These are phyloP conservation scores for Podila epigama DNA, from an alignment of 192 early-diverging fungal species.

Conservation along the genomic window DNA sequence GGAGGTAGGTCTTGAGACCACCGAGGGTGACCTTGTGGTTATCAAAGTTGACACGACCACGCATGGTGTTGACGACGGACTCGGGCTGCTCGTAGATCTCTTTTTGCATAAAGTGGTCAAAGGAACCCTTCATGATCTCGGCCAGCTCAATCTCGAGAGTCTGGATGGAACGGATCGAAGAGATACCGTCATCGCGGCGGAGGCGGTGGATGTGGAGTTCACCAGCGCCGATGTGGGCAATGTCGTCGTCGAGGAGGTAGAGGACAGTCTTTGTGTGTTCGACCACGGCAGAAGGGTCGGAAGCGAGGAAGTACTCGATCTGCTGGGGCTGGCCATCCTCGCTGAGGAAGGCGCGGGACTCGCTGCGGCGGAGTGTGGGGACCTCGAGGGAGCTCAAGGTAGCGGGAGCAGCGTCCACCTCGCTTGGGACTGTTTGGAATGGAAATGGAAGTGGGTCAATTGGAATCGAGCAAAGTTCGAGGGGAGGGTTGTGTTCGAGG, in stretches of 20 bases:
- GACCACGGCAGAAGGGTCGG: conserved; percentile 96
- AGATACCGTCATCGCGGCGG: conserved; percentile 92
- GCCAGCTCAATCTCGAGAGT: conserved; percentile 98
- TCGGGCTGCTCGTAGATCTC: conserved; percentile 99
- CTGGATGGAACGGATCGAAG: conserved; percentile 94
- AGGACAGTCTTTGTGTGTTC: conserved; percentile 99
- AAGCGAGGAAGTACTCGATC: conserved; percentile 98
- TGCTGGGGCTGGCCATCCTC: conserved; percentile 95
- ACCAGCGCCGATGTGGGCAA: conserved; percentile 92
- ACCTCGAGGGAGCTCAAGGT: conserved; percentile 50
- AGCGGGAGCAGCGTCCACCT: conserved; percentile 49
- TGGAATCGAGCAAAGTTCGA: too few relatives aligned
- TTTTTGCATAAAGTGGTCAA: conserved; percentile 99
- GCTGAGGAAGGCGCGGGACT: conserved; percentile 94
- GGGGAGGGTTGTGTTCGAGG: too few relatives aligned
- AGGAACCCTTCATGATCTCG: conserved; percentile 98
- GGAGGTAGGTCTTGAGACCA: conserved; percentile 90
- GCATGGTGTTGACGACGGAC: conserved; percentile 99
- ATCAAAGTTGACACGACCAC: conserved; percentile 98
- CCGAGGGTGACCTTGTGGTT: conserved; percentile 90
- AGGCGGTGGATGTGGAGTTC: conserved; percentile 99
- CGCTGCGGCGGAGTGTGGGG: conserved; percentile 77
- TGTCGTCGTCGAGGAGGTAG: conserved; percentile 98
- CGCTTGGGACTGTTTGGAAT: conserved; percentile 61
- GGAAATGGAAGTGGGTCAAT: too few relatives aligned